A percentile compares a stretch with the other conserved stretches of the same genome.
Conservation (phyloP, 2,329 filamentous ascomycete genomes). For the Paecilomyces dactylethromorphus region DNA sequence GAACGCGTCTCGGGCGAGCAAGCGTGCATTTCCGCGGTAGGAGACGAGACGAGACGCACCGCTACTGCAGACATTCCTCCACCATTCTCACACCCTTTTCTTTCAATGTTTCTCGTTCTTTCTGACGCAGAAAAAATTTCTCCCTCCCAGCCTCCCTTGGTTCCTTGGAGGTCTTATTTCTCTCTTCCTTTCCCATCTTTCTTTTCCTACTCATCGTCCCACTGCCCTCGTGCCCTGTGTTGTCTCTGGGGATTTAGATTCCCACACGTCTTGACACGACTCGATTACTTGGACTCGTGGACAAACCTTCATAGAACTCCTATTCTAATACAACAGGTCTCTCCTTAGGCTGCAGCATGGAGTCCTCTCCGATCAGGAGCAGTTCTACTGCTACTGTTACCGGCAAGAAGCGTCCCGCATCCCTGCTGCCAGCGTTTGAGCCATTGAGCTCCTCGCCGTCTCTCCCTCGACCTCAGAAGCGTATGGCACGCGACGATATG, state of each 20-base stretch:
- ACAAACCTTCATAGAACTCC: conserved; percentile 5
- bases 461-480: conserved; percentile 42
- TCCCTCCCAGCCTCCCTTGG: conserved; percentile 17
- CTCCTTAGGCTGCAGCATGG: conserved; percentile 22
- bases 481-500: conserved; percentile 37
- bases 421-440: conserved; percentile 44
- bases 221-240: conserved; percentile 1
- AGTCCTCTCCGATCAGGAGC: conserved; percentile 34
- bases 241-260: conserved; percentile 8
- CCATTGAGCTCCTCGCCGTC: conserved; percentile 43
- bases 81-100: conserved; percentile 18
- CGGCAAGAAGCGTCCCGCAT: conserved; percentile 41
- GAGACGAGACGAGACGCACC: conserved; percentile 26
- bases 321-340: conserved; percentile 4
- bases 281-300: conserved; percentile 13
- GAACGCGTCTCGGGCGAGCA: conserved; percentile 34
- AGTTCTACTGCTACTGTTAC: conserved; percentile 25
- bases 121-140: conserved; percentile 14
- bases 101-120: conserved; percentile 17
- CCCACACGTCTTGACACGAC: conserved; percentile 16
- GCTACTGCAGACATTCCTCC: conserved; percentile 28
- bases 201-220: conserved; percentile 7
- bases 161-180: conserved; percentile 4
- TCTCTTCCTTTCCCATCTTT: conserved; percentile 9
- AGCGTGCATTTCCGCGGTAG: conserved; percentile 35